A percentile compares a stretch with the other conserved stretches of the same genome.
These are phyloP conservation scores for Phytophthora fragariaefolia DNA, from an alignment of 352 stramenopile genomes.

Conservation along the genomic window DNA sequence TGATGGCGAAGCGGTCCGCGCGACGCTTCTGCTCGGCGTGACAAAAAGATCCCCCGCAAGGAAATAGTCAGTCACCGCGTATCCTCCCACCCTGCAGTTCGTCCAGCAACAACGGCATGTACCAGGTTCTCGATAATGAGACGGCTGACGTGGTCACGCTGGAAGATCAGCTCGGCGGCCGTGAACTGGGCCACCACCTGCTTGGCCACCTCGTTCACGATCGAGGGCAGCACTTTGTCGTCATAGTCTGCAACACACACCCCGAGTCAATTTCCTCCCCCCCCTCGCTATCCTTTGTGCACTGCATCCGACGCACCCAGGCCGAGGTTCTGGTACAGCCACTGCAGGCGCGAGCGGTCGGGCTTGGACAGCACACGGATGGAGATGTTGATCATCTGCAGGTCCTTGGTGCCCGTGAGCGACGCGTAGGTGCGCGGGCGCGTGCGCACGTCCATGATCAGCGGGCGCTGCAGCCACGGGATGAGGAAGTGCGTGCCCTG, in stretches of 20 bases:
- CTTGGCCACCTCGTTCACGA: constrained; percentile 99
- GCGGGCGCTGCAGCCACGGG: constrained; percentile 97
- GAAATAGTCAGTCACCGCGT: constrained; percentile 40
- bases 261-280: background rate
- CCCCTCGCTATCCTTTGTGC: background rate
- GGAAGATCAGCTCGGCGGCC: constrained; percentile 98
- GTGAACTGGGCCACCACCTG: constrained; percentile 99
- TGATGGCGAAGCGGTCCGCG: constrained; percentile 92
- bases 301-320: constrained; percentile 52
- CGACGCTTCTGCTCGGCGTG: constrained; percentile 76
- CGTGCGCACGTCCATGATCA: constrained; percentile 95
- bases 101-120: constrained; percentile 51
- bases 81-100: background rate
- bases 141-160: constrained; percentile 97
- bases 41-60: no score
- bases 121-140: constrained; percentile 95
- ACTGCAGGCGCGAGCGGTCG: constrained; percentile 92
- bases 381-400: constrained; percentile 99
- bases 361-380: constrained; percentile 99
- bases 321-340: constrained; percentile 97
- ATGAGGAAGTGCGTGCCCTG: constrained; percentile 98
- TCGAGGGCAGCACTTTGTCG: constrained; percentile 97
- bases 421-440: constrained; percentile 94
- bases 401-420: constrained; percentile 95
- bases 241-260: constrained; percentile 92